Evolutionary conservation across 176 grass and related monocot genomes (phyloP), one percentile per base, ranked within the genome.

Genomic region (Carex kokanica): DNA sequence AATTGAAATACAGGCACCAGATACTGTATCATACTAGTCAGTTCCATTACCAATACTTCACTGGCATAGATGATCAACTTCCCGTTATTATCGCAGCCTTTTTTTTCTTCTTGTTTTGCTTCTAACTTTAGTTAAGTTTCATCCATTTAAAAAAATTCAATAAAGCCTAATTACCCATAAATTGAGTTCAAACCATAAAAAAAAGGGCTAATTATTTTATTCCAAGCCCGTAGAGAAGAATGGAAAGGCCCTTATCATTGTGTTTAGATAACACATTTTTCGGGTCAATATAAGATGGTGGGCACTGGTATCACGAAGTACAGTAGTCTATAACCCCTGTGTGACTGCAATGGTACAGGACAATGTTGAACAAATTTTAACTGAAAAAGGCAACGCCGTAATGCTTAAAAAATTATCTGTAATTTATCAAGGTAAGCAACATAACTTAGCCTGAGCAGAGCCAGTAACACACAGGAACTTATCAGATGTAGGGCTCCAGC

Each of bases 361-460:
- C 31, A 77, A 55, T 29, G 24, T 23, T 17, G 6, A 54, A 8
- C 21, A 29, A 55, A 52, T 14, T 77, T 49, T 45, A 9, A 73
- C 69, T 13, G 14, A 41, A 73, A 24, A 73, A 51, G 41, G 8
- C 18, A 72, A 72, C 2, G 38, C 7, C 6, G 14, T 63, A 13
- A 73, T 49, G 41, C 9, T 73, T 51, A 15, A n/a, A 73, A 29
- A 24, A 29, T 27, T 77, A 24, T 24, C 74, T 64, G 60, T 64
- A 61, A 82, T 82, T 66, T 18, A 82, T 65, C 21, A 82, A 82
- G 59, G 78, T 36, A 61, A 87, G 41, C 52, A 72, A 73, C 66
- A 84, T 93, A 98, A 90, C 95, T 94, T 98, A 80, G 95, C 95
- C 81, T 98, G 95, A 67, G 95, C 95, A 41, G 95, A 94, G 81